Evolutionary conservation across 1,139 yeast species (phyloP), one percentile per base, ranked within the genome.

Genomic region (Candida labiduridarum): DNA sequence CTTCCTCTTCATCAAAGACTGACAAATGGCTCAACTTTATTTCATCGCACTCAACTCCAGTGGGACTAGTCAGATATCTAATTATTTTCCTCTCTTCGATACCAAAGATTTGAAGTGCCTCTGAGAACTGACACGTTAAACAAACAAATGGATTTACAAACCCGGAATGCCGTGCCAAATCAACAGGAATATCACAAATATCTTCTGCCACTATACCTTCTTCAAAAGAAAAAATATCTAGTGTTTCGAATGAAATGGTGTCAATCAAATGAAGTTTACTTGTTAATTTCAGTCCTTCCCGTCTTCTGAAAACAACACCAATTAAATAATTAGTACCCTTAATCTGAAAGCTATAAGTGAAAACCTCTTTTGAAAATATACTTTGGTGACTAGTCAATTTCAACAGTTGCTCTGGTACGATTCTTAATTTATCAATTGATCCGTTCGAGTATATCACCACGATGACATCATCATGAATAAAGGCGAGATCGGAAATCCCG

Each of bases 261-360:
- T 49, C 45, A 18, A 55, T 16, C 11, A 55, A 35, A n/a, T 41
- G 25, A 9, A 55, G 38, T 15, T 48, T 47, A 25, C 18, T 22
- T 3, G 51, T 33, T 11, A 36, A 33, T 2, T 11, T 30, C 9
- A 29, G 12, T 1, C 44, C 46, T 4, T 16, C 22, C n/a, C 40
- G 18, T 4, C 33, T 44, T 27, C 50, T 50, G 14, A 40, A 40
- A 16, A 43, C 44, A 10, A 52, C 40, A 10, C 48, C 49, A 15
- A 52, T 35, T 12, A 50, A 9, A 44, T 47, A 43, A 7, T 49
- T 39, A 8, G 45, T 18, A 7, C 33, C 25, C 8, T 41, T 33
- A 2, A 53, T 35, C 5, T 35, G 42, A 14, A 52, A 33, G n/a
- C 49, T 27, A 33, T 50, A 52, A 12, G 27, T 18, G 16, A 48